Evolutionary conservation across 2,329 filamentous ascomycete genomes (phyloP).

Genomic region (Trichoderma asperellum): DNA sequence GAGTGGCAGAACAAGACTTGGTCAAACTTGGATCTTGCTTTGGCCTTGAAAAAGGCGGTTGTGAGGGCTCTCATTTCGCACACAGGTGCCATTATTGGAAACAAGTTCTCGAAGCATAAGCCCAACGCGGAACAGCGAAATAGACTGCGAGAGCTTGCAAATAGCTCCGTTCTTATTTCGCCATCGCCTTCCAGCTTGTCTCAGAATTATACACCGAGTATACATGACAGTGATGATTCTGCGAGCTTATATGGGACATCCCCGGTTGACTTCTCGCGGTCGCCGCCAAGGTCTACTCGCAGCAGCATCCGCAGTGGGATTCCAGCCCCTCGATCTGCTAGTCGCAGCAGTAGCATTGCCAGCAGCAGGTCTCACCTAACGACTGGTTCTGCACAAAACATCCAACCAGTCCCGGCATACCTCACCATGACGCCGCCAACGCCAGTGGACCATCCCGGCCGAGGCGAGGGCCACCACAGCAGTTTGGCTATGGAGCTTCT

Average conservation of each 20-base stretch:
- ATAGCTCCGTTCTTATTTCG: constrained; percentile 67
- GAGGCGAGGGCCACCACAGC: constrained; percentile 31
- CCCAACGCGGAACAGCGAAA: constrained; percentile 79
- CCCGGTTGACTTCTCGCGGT: constrained; percentile 62
- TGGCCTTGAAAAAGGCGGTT: constrained; percentile 92
- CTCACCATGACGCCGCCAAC: constrained; percentile 55
- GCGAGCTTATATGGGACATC: constrained; percentile 58
- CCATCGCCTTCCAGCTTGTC: constrained; percentile 47
- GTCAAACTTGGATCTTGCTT: constrained; percentile 93
- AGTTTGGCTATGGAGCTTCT: constrained; percentile 40
- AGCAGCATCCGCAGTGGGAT: constrained; percentile 55
- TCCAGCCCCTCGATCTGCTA: constrained; percentile 49
- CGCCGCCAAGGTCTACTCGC: constrained; percentile 58
- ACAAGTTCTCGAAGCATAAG: constrained; percentile 91
- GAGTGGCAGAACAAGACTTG: constrained; percentile 99
- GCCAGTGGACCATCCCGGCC: constrained; percentile 40
- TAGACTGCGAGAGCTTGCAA: constrained; percentile 82
- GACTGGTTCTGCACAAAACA: constrained; percentile 37
- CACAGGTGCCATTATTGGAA: constrained; percentile 93
- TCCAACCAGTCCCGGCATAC: constrained; percentile 45
- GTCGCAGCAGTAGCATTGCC: constrained; percentile 58
- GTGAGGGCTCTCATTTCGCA: constrained; percentile 93
- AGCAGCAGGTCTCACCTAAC: constrained; percentile 50
- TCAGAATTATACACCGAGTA: constrained; percentile 47
- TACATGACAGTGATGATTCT: constrained; percentile 61